Evolutionary conservation across 2,329 filamentous ascomycete genomes (phyloP), one percentile per base, ranked within the genome.

Genomic region (Fusarium tanahbumbuense): DNA sequence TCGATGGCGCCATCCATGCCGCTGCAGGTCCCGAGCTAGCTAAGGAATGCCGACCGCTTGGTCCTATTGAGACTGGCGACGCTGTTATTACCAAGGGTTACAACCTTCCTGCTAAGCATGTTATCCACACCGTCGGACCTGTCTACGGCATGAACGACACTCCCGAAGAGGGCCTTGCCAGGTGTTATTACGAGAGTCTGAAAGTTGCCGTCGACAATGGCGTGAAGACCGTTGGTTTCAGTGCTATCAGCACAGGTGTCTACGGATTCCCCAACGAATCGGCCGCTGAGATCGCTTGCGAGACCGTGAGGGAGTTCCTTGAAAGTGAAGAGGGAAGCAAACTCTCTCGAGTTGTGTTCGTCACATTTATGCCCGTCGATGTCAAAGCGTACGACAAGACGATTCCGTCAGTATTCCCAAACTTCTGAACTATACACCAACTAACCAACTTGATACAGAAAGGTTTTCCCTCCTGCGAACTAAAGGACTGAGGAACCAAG

Each of bases 41-140:
- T 22, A 76, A 83, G 11, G 95, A 96, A 82, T 98, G 95, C 80
- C 80, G 82, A n/a, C 85, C 78, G 0, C 84, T 98, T 4, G 77
- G 85, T 49, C 92, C 93, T 53, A 98, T 94, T 78, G 79, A 72
- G 3, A 95, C 93, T 0, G 95, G 96, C 53, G 84, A 87, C 27
- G 92, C 94, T 27, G 95, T 95, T 78, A 93, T 97, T 75, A 98
- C 96, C 0, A 79, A 82, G 37, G 95, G 89, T 11, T 94, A 96
- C 79, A 75, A 88, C 0, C 83, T 98, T 25, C 94, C 94, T 0
- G 91, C 90, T 75, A 86, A 87, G 61, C 90, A 92, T 70, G 87
- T 98, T 72, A 97, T 98, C 58, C 96, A 98, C 79, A 89, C 96
- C 20, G 95, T 98, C 6, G 96, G 96, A 0, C 96, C 96, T 0